phyloP scores from a whole-genome alignment of 306 rosid species.

The Vigna unguiculata region DNA sequence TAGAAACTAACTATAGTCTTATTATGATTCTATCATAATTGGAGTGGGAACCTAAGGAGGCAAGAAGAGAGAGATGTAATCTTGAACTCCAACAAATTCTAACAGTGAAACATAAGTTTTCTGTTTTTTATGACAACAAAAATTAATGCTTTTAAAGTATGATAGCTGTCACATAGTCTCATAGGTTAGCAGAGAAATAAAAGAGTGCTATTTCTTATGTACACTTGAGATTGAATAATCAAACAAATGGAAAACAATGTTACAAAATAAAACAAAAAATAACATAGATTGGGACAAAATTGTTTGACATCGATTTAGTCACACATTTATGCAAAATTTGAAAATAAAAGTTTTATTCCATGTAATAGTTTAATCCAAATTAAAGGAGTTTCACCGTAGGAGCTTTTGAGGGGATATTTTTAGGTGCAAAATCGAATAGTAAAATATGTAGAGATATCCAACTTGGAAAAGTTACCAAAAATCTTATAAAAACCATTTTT shows the following conservation, averaged over 20 bases:
- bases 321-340: too few species aligned
- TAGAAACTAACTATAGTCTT: background rate
- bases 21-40: too few species aligned
- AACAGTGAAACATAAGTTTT: background rate
- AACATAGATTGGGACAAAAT: background rate
- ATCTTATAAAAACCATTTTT: background rate
- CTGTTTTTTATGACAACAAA: background rate
- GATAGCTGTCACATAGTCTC: background rate
- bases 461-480: background rate
- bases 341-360: too few species aligned
- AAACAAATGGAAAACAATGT: background rate
- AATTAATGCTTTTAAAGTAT: background rate
- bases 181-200: background rate
- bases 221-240: background rate
- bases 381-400: background rate
- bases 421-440: background rate
- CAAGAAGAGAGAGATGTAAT: background rate
- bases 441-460: background rate
- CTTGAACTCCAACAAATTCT: slow-evolving; percentile 21
- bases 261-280: background rate
- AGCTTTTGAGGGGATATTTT: background rate
- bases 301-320: too few species aligned
- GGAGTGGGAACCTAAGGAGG: slow-evolving; percentile 40
- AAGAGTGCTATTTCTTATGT: slow-evolving; percentile 13
- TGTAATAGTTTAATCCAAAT: too few species aligned